These are phyloP conservation scores for Zasmidium angulare DNA, from an alignment of 2,329 filamentous ascomycete species.

Conservation along the genomic window DNA sequence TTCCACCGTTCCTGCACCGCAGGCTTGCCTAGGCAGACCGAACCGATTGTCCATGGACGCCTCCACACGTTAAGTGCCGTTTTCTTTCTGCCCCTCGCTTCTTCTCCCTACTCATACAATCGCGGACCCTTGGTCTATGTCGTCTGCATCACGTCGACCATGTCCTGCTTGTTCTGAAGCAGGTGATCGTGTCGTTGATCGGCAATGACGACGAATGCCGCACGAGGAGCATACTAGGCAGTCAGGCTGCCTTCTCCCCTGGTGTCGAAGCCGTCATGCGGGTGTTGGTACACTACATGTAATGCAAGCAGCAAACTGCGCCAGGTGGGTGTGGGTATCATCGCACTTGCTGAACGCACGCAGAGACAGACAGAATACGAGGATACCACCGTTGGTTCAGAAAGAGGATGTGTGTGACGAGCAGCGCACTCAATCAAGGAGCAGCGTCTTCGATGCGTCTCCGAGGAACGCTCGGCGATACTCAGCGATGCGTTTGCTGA, in stretches of 20 bases:
- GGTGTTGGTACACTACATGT: neutral
- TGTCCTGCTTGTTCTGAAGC: neutral
- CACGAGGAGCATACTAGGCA: too few relatives aligned
- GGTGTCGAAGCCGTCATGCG: neutral
- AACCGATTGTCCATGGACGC: too few relatives aligned
- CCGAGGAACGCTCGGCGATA: slow-evolving; percentile 65
- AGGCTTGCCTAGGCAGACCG: neutral
- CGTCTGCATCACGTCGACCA: too few relatives aligned
- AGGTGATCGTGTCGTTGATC: too few relatives aligned
- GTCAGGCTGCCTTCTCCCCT: neutral
- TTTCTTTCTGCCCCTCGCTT: too few relatives aligned
- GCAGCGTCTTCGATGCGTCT: slow-evolving; percentile 63
- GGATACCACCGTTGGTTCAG: neutral
- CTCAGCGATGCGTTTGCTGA: slow-evolving; percentile 66
- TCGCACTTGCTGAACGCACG: neutral
- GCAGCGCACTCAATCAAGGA: slow-evolving; percentile 2
- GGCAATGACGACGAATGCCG: too few relatives aligned
- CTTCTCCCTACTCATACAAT: too few relatives aligned
- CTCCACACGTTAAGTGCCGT: too few relatives aligned
- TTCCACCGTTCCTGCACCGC: neutral
- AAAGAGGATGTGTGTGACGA: neutral
- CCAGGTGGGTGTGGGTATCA: neutral
- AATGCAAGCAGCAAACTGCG: neutral
- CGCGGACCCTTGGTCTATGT: too few relatives aligned
- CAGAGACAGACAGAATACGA: neutral